Conservation (phyloP, 176 grass and related monocot species). For the Musa acuminata region DNA sequence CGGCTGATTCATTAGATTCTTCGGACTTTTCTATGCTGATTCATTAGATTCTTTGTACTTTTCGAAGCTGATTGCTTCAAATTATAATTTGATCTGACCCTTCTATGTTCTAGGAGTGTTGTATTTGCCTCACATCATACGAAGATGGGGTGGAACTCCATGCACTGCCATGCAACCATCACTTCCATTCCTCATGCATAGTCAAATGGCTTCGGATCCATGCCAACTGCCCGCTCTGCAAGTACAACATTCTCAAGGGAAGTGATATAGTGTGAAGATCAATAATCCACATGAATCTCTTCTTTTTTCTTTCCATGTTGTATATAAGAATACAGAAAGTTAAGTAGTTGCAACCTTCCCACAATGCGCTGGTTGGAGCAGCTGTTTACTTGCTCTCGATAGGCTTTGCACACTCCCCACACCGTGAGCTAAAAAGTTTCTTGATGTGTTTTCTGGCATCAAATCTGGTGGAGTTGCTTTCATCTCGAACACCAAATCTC, state of each 20-base stretch:
- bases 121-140: slow-evolving; percentile 12
- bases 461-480: too few relatives aligned
- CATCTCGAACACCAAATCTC: too few relatives aligned
- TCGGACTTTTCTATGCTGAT: background rate
- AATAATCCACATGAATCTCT: background rate
- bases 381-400: too few relatives aligned
- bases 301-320: background rate
- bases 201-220: slow-evolving; percentile 11
- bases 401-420: too few relatives aligned
- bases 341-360: too few relatives aligned
- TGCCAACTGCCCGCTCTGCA: slow-evolving; percentile 16
- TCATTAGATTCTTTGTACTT: background rate
- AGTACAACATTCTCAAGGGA: slow-evolving; percentile 16
- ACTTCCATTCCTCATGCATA: slow-evolving; percentile 16
- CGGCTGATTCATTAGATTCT: background rate
- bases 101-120: background rate
- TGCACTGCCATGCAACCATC: slow-evolving; percentile 13
- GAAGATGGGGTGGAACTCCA: slow-evolving; percentile 11
- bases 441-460: too few relatives aligned
- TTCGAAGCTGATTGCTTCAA: too few relatives aligned
- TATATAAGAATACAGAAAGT: too few relatives aligned
- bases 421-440: too few relatives aligned
- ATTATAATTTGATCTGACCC: background rate
- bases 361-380: too few relatives aligned
- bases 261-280: background rate